Evolutionary conservation across 495 filamentous ascomycete genomes (phyloP).

Genomic region (Ascodesmis nigricans): DNA sequence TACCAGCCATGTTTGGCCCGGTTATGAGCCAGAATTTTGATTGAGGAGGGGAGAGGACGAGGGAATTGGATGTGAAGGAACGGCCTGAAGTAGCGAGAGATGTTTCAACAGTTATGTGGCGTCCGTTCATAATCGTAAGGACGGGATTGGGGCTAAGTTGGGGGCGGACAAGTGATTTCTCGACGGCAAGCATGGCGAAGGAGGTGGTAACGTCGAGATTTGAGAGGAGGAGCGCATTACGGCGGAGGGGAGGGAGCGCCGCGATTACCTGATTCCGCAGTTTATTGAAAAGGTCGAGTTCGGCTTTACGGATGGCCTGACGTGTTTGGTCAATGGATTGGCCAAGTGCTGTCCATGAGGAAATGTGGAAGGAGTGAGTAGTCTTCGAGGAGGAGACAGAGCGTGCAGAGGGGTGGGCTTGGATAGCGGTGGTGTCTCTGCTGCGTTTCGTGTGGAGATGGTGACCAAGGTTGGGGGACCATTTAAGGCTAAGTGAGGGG

Average conservation of each 20-base stretch:
- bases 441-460: conserved; percentile 80
- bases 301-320: conserved; percentile 55
- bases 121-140: conserved; percentile 55
- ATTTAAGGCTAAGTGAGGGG: conserved; percentile 48
- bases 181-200: conserved; percentile 53
- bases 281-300: conserved; percentile 46
- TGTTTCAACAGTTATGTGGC: conserved; percentile 74
- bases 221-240: conserved; percentile 72
- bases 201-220: conserved; percentile 76
- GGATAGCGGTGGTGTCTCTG: conserved; percentile 31
- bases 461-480: conserved; percentile 66
- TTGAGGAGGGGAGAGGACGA: neutral
- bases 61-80: conserved; percentile 59
- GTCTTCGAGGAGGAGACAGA: conserved; percentile 57
- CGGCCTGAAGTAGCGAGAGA: conserved; percentile 61
- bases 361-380: conserved; percentile 25
- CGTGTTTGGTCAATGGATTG: conserved; percentile 47
- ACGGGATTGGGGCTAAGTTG: conserved; percentile 34
- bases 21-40: neutral
- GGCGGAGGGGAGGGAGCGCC: conserved; percentile 60
- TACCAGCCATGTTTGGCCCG: conserved; percentile 90
- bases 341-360: conserved; percentile 61
- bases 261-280: conserved; percentile 54
- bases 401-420: conserved; percentile 30
- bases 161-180: conserved; percentile 52